Conservation (phyloP, 371 early-diverging fungal genomes). For the Mortierella sp. region DNA sequence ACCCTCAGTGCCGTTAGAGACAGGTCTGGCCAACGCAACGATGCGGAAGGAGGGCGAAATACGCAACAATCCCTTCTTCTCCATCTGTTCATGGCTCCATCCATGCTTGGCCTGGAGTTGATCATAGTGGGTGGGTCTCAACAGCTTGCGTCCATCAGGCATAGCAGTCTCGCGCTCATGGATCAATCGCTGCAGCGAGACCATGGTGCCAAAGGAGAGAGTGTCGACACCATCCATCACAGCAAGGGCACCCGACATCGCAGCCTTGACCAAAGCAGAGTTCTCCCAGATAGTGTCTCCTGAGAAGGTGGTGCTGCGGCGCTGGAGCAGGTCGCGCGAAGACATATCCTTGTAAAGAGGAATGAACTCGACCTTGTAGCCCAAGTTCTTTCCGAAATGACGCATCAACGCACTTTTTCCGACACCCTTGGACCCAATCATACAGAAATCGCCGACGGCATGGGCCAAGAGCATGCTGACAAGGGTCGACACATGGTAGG, state of each 20-base stretch:
- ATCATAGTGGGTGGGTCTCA: constrained; percentile 69
- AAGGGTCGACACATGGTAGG: constrained; percentile 74
- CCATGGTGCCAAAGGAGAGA: constrained; percentile 79
- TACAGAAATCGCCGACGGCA: constrained; percentile 77
- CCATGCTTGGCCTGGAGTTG: constrained; percentile 66
- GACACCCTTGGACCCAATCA: constrained; percentile 84
- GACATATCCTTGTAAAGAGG: constrained; percentile 89
- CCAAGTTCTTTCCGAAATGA: constrained; percentile 78
- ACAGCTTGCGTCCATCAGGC: constrained; percentile 80
- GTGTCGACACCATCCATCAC: constrained; percentile 85
- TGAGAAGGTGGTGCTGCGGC: constrained; percentile 76
- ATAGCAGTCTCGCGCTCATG: constrained; percentile 80
- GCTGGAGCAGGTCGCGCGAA: constrained; percentile 87
- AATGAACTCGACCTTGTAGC: constrained; percentile 79
- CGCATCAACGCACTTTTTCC: constrained; percentile 84
- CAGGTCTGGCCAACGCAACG: constrained; percentile 78
- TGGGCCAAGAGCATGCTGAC: constrained; percentile 79
- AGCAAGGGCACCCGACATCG: constrained; percentile 79
- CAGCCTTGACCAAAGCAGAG: constrained; percentile 81
- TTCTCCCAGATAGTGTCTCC: constrained; percentile 87
- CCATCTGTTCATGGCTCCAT: constrained; percentile 63
- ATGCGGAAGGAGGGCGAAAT: constrained; percentile 86
- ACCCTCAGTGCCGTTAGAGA: constrained; percentile 60
- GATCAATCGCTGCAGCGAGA: constrained; percentile 77
- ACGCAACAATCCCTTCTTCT: constrained; percentile 66